A percentile compares a stretch with the other conserved stretches of the same genome.
Evolutionary conservation across 768 basidiomycete genomes (phyloP).

Genomic region (Chiua virens): DNA sequence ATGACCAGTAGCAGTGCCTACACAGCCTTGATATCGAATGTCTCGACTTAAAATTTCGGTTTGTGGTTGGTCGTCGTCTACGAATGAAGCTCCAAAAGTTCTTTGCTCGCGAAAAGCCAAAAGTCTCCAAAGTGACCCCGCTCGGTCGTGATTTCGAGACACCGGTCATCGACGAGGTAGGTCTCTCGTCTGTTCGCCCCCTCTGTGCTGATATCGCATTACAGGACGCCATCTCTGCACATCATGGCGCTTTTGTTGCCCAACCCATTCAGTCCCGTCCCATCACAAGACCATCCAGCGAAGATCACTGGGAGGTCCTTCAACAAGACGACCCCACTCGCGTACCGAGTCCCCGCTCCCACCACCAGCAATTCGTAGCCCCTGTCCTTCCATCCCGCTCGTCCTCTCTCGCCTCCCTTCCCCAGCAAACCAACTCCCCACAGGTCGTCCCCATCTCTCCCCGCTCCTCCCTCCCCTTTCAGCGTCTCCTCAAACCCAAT

Average conservation of each 20-base stretch:
- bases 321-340: constrained; percentile 24
- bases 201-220: neutral
- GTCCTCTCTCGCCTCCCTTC: constrained; percentile 51
- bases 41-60: neutral
- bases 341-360: constrained; percentile 21
- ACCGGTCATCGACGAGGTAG: constrained; percentile 30
- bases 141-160: constrained; percentile 23
- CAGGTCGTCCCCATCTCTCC: constrained; percentile 24
- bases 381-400: constrained; percentile 45
- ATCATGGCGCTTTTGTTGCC: constrained; percentile 14
- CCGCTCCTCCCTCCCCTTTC: constrained; percentile 50
- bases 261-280: constrained; percentile 20
- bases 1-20: constrained; percentile 11
- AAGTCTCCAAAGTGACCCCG: constrained; percentile 32
- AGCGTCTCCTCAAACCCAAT: constrained; percentile 32
- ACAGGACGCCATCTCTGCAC: constrained; percentile 29
- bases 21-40: constrained; percentile 25
- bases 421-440: constrained; percentile 41
- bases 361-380: constrained; percentile 27
- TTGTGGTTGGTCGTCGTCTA: neutral
- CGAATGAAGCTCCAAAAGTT: constrained; percentile 56
- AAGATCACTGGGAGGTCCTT: constrained; percentile 50
- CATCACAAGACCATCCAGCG: constrained; percentile 32
- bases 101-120: constrained; percentile 52
- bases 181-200: neutral